These are phyloP conservation scores for Lentinula sp. DNA, from an alignment of 768 basidiomycete species.

Conservation along the genomic window DNA sequence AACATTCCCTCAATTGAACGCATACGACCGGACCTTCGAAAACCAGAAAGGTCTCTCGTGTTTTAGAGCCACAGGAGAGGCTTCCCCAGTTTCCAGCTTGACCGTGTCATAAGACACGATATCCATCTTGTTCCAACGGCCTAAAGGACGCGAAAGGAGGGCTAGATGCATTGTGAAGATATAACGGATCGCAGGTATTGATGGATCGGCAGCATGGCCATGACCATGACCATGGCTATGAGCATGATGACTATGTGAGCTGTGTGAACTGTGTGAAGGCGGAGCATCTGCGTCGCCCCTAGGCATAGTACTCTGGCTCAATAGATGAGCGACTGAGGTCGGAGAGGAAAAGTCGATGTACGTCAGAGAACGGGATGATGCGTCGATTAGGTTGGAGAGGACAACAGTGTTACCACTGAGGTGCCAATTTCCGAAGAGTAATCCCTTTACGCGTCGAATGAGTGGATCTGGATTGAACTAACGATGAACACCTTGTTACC, in stretches of 20 bases:
- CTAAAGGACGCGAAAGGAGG: slow-evolving; percentile 72
- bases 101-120: slow-evolving; percentile 71
- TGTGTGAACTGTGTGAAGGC: neutral
- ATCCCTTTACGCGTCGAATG: slow-evolving; percentile 40
- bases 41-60: slow-evolving; percentile 93
- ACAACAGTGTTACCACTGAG: slow-evolving; percentile 57
- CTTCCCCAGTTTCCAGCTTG: slow-evolving; percentile 70
- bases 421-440: slow-evolving; percentile 67
- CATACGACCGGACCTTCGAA: slow-evolving; percentile 78
- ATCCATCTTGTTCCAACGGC: slow-evolving; percentile 80
- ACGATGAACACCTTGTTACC: slow-evolving; percentile 28
- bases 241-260: neutral
- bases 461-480: neutral
- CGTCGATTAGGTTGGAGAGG: slow-evolving; percentile 61
- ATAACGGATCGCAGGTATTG: slow-evolving; percentile 38
- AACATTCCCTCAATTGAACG: neutral
- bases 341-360: neutral
- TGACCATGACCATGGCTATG: slow-evolving; percentile 1
- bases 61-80: slow-evolving; percentile 62
- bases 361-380: slow-evolving; percentile 13
- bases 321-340: neutral
- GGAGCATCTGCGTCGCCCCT: neutral
- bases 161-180: slow-evolving; percentile 68
- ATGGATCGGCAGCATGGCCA: neutral
- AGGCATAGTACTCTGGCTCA: neutral